phyloP scores from a whole-genome alignment of 208 protist genomes.

The Leishmania amazonensis region DNA sequence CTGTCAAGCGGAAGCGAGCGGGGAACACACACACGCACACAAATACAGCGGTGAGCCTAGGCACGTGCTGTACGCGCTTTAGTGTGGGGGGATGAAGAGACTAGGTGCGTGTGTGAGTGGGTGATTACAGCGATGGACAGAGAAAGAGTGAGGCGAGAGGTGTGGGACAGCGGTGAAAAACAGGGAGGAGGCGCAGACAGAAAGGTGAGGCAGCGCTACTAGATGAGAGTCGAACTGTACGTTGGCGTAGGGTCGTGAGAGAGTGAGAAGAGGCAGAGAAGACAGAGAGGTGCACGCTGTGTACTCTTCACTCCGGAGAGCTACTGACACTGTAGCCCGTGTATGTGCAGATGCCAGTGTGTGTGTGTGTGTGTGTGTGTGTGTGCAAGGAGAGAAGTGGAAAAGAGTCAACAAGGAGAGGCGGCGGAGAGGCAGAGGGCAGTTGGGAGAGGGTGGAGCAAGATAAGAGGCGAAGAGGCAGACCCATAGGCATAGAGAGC shows the following conservation, averaged over 20 bases:
- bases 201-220: neutral
- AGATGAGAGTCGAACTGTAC: neutral
- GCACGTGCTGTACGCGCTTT: neutral
- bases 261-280: neutral
- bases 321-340: slow-evolving; percentile 9
- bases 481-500: neutral
- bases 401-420: neutral
- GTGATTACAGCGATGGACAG: neutral
- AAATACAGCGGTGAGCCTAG: neutral
- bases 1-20: neutral
- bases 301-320: slow-evolving; percentile 19
- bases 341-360: neutral
- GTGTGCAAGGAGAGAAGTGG: neutral
- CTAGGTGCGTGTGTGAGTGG: neutral
- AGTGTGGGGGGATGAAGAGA: neutral
- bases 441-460: neutral
- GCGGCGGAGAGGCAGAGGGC: slow-evolving; percentile 2
- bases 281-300: slow-evolving; percentile 4
- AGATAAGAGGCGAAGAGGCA: neutral
- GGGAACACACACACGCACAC: neutral
- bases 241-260: neutral
- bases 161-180: neutral
- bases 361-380: neutral
- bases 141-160: neutral
- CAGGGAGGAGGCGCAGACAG: too few species aligned